Evolutionary conservation across 1,284 basidiomycete species (phyloP).

Genomic region (Malassezia arunalokei): DNA sequence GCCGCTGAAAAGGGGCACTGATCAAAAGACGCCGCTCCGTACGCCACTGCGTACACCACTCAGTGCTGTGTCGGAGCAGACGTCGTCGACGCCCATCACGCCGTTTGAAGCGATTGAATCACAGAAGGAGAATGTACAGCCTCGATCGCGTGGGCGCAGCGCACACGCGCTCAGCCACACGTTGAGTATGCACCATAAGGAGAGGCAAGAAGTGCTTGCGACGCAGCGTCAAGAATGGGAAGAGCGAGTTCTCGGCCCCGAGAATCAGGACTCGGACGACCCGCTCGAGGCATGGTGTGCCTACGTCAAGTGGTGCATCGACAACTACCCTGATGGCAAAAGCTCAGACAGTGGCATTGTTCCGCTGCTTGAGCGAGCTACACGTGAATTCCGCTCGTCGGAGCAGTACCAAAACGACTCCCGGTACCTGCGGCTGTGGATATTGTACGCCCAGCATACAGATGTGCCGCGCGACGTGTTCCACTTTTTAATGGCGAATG

Average conservation of each 20-base stretch:
- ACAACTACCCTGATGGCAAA: slow-evolving; percentile 55
- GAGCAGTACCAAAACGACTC: slow-evolving; percentile 69
- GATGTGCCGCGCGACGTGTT: slow-evolving; percentile 38
- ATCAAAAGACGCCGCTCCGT: slow-evolving; percentile 21
- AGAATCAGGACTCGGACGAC: slow-evolving; percentile 31
- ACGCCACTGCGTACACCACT: slow-evolving; percentile 37
- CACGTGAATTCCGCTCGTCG: slow-evolving; percentile 66
- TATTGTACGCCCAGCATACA: slow-evolving; percentile 53
- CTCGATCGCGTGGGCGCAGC: slow-evolving; percentile 51
- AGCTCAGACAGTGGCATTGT: slow-evolving; percentile 54
- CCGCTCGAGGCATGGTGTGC: slow-evolving; percentile 39
- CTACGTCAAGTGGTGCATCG: slow-evolving; percentile 60
- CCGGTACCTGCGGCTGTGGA: slow-evolving; percentile 79
- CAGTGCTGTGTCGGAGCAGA: slow-evolving; percentile 32
- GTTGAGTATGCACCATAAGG: slow-evolving; percentile 33
- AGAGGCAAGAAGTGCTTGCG: slow-evolving; percentile 27
- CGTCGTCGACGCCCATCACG: slow-evolving; percentile 42
- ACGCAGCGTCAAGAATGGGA: slow-evolving; percentile 31
- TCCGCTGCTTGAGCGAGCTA: slow-evolving; percentile 63
- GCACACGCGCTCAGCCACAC: slow-evolving; percentile 51
- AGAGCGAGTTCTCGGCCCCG: slow-evolving; percentile 17
- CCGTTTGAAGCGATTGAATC: slow-evolving; percentile 48
- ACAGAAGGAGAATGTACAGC: slow-evolving; percentile 56
- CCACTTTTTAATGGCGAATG: slow-evolving; percentile 61
- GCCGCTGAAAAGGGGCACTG: background rate